Evolutionary conservation across 2,329 filamentous ascomycete genomes (phyloP), one percentile per base, ranked within the genome.

Genomic region (Ophiostoma ulmi): DNA sequence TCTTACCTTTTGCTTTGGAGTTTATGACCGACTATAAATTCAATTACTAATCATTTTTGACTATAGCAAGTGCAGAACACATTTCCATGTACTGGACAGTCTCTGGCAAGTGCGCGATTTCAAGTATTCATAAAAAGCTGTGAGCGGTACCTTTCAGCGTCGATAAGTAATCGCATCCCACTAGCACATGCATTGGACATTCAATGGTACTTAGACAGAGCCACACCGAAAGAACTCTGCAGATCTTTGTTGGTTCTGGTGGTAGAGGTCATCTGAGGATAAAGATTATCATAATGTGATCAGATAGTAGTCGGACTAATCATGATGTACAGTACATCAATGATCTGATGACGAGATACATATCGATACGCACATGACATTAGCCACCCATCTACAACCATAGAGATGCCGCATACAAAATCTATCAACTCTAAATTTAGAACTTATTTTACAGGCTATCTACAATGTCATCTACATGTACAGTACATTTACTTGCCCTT

Each of bases 401-500:
- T 8, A 17, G 44, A 48, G 44, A 48, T 48, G 44, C 44, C 17
- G 44, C 38, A 39, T 39, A 10, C n/a, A 48, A 5, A 48, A 5
- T 48, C 44, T 48, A 48, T 48, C 38, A 44, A 44, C 17, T 48
- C 44, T 48, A 7, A 20, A 48, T 20, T 48, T 48, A 7, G n/a
- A 20, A 39, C 8, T 20, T 48, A 20, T 20, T 48, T 2, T 48
- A 48, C 44, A 48, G 17, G 52, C 52, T 58, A 22, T n/a, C 44
- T 48, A 22, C 48, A 55, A n/a, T 22, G 41, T 13, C 14, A 5
- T 44, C 41, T 17, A 44, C 41, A 44, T 20, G 41, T 44, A n/a
- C 14, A 5, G 22, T 26, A 58, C 52, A 58, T 58, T 36, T 69
- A 94, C 83, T 79, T 79, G n/a, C 81, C 82, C 74, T 79, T 83